Percentiles rank a stretch among this genome's conserved stretches.
These are phyloP conservation scores for Exophiala sp. DNA, from an alignment of 2,329 filamentous ascomycete genomes.

Conservation along the genomic window DNA sequence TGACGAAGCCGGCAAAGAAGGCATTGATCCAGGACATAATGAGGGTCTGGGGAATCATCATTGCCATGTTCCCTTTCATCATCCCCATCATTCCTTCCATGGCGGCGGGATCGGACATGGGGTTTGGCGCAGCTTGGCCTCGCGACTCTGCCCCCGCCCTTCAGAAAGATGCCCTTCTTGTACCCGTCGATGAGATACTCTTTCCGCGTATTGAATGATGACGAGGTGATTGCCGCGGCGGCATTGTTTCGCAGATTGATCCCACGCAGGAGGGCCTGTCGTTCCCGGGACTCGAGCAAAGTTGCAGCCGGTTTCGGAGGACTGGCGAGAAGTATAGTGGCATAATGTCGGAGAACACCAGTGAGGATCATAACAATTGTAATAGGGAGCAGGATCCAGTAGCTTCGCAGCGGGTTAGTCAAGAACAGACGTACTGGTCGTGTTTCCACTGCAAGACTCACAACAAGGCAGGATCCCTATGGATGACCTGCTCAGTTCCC, in stretches of 20 bases:
- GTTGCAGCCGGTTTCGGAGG: constrained; percentile 70
- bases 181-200: constrained; percentile 73
- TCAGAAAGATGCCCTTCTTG: constrained; percentile 80
- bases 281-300: constrained; percentile 62
- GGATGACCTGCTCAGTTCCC: constrained; percentile 85
- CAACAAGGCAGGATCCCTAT: constrained; percentile 97
- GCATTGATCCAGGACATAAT: constrained; percentile 99
- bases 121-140: constrained; percentile 84
- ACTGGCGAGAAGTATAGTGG: constrained; percentile 79
- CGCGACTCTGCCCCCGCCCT: constrained; percentile 71
- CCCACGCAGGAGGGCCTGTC: constrained; percentile 75
- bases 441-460: constrained; percentile 46
- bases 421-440: neutral
- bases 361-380: constrained; percentile 97
- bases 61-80: constrained; percentile 99
- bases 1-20: constrained; percentile 96
- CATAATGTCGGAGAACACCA: constrained; percentile 92
- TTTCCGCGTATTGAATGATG: constrained; percentile 73
- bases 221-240: constrained; percentile 68
- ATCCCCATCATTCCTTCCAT: constrained; percentile 99
- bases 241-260: constrained; percentile 79
- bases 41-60: constrained; percentile 97
- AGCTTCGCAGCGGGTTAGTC: constrained; percentile 51
- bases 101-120: constrained; percentile 86
- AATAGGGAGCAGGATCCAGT: constrained; percentile 98